Conservation (phyloP, 768 basidiomycete genomes). For the Psilocybe cyanescens region DNA sequence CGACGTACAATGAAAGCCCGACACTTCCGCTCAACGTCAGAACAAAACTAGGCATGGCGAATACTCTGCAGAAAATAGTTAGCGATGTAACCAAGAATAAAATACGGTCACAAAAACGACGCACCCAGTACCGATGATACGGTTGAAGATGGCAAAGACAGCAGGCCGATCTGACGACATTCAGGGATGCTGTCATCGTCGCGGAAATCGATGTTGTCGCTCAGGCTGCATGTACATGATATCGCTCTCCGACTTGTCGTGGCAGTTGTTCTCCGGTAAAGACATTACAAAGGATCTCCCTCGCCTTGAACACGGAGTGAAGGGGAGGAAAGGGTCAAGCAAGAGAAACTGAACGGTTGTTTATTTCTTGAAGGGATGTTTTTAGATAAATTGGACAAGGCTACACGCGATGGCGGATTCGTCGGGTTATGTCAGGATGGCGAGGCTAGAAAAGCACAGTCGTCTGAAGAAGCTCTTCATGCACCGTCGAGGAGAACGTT, state of each 20-base stretch:
- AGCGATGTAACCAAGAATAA: not conserved
- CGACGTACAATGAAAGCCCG: slow-evolving; percentile 38
- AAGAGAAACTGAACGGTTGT: not conserved
- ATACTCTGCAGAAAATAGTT: slow-evolving; percentile 28
- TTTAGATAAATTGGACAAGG: not conserved
- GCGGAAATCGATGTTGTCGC: not conserved
- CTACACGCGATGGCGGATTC: not conserved
- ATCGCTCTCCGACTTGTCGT: not conserved
- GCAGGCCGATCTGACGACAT: slow-evolving; percentile 25
- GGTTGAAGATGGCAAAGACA: slow-evolving; percentile 45
- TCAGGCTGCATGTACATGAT: not conserved
- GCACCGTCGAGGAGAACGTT: not conserved
- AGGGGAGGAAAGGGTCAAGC: not conserved
- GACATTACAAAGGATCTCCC: not conserved
- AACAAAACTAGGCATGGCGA: slow-evolving; percentile 45
- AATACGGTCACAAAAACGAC: slow-evolving; percentile 10
- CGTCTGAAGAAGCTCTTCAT: not conserved
- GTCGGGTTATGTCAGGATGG: not conserved
- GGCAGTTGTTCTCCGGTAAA: not conserved
- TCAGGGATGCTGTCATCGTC: slow-evolving; percentile 1
- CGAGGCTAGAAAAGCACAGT: not conserved
- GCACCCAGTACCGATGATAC: slow-evolving; percentile 47
- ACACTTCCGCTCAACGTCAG: slow-evolving; percentile 42
- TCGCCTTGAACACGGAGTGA: not conserved
- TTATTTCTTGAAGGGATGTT: not conserved